Evolutionary conservation across 345 rosid genomes (phyloP).

Genomic region (Kandelia obovata): DNA sequence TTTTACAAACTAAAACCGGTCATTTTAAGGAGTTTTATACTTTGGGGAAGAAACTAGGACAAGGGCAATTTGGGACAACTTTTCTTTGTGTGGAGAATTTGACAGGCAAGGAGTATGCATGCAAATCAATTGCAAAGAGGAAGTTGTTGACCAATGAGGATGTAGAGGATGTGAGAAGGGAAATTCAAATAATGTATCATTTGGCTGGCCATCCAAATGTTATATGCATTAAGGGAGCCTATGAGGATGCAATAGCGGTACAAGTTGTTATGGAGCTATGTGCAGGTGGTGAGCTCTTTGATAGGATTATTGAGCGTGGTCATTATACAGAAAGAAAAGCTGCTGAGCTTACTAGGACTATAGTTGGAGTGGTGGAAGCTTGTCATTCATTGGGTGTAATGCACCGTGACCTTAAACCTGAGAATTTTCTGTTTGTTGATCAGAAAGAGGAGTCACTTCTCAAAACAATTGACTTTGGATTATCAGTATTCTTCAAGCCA

Average conservation of each 20-base stretch:
- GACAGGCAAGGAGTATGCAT: slow-evolving; percentile 22
- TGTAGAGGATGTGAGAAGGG: slow-evolving; percentile 33
- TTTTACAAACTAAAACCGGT: slow-evolving; percentile 25
- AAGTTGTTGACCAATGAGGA: slow-evolving; percentile 28
- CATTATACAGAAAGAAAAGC: slow-evolving; percentile 31
- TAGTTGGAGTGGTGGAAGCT: slow-evolving; percentile 28
- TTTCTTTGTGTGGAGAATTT: slow-evolving; percentile 26
- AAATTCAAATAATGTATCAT: slow-evolving; percentile 34
- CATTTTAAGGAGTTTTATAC: slow-evolving; percentile 23
- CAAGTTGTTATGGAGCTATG: slow-evolving; percentile 34
- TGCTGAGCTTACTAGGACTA: slow-evolving; percentile 30
- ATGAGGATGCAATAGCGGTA: slow-evolving; percentile 27
- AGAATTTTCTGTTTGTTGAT: slow-evolving; percentile 23
- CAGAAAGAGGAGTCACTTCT: slow-evolving; percentile 26
- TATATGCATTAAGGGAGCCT: slow-evolving; percentile 33
- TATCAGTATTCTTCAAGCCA: slow-evolving; percentile 32
- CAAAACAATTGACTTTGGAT: slow-evolving; percentile 30
- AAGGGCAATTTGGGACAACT: slow-evolving; percentile 28
- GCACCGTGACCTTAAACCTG: slow-evolving; percentile 33
- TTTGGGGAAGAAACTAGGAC: slow-evolving; percentile 34
- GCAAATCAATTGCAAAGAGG: slow-evolving; percentile 35
- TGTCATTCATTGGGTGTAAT: slow-evolving; percentile 30
- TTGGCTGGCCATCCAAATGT: slow-evolving; percentile 34
- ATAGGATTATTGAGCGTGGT: slow-evolving; percentile 29
- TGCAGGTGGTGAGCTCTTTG: slow-evolving; percentile 31